Base-by-base conservation (phyloP, 83 land plant species). In the Isoetes engelmannii region DNA sequence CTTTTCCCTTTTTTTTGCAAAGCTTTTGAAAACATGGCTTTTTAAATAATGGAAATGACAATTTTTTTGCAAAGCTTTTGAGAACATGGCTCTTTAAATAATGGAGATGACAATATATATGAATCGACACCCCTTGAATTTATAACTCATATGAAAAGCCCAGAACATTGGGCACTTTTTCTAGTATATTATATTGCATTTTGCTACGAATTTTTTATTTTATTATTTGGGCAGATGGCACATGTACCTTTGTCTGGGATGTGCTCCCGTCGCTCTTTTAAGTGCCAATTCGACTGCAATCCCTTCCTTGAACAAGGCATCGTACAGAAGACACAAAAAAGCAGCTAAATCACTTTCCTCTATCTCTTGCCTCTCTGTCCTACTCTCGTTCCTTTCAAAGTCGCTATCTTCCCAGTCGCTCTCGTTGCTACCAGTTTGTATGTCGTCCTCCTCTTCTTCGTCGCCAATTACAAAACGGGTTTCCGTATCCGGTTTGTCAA, bases 341-440 rank as follows among this genome's bases (percentile, higher is more conserved):
- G 69, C 71, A 0, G 88, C 83, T 8, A 92, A 57, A 5, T 86
- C 97, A 48, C 41, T 50, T 60, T 85, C 92, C 77, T 95, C 99
- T 7, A 83, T 84, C 7, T 84, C 77, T 20, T 81, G 90, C 69
- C 83, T 78, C 67, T 82, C 62, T 13, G 74, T 61, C 10, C 69
- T 69, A 5, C 82, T 79, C 17, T 70, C 84, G 47, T 53, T 57
- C 75, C 69, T 83, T 67, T 94, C 99, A 12, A 74, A 56, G 37
- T 95, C 99, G 70, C 97, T 92, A 50, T 95, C 99, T 70, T 95
- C 99, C 97, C 97, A 95, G 66, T 91, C 99, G 70, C 98, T 87
- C 54, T 57, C 72, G 49, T 86, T 86, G 57, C 85, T 81, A 6
- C 64, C 21, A 15, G 72, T 79, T 45, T 80, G 84, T 42, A 7